phyloP scores from a whole-genome alignment of 2,329 filamentous ascomycete genomes.

The Davidsoniella australis region DNA sequence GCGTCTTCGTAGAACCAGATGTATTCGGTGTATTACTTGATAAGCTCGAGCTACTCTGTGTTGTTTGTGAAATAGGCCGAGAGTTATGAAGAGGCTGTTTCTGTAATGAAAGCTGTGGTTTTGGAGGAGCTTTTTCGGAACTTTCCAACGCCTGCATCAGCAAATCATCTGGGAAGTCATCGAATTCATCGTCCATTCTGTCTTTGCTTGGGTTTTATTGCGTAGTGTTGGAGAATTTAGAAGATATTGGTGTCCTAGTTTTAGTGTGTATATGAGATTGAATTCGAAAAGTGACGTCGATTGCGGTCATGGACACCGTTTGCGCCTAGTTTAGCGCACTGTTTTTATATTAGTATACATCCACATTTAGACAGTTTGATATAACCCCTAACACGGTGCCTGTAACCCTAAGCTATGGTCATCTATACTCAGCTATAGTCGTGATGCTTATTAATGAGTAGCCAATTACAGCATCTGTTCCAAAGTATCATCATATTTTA shows the following conservation, averaged over 20 bases:
- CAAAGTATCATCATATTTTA: too few relatives aligned
- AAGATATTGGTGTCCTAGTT: not conserved
- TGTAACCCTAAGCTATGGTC: not conserved
- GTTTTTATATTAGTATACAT: not conserved
- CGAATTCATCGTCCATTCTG: conserved; percentile 13
- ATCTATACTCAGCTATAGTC: too few relatives aligned
- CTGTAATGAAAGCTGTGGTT: not conserved
- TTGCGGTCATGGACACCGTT: not conserved
- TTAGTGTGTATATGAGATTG: conserved; percentile 79
- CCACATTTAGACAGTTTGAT: too few relatives aligned
- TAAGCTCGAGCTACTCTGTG: not conserved
- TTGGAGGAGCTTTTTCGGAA: conserved; percentile 4
- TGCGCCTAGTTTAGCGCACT: conserved; percentile 1
- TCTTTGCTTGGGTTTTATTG: not conserved
- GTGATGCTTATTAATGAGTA: too few relatives aligned
- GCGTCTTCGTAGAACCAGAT: too few relatives aligned
- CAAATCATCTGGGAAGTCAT: conserved; percentile 12
- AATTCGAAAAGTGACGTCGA: conserved; percentile 25
- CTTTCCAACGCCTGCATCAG: conserved; percentile 12
- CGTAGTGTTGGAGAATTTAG: not conserved
- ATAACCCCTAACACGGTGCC: too few relatives aligned
- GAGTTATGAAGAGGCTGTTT: conserved; percentile 1
- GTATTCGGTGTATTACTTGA: too few relatives aligned
- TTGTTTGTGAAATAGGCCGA: conserved; percentile 12
- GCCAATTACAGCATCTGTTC: too few relatives aligned